Conservation (phyloP, 345 rosid species). For the Microthlaspi erraticum region DNA sequence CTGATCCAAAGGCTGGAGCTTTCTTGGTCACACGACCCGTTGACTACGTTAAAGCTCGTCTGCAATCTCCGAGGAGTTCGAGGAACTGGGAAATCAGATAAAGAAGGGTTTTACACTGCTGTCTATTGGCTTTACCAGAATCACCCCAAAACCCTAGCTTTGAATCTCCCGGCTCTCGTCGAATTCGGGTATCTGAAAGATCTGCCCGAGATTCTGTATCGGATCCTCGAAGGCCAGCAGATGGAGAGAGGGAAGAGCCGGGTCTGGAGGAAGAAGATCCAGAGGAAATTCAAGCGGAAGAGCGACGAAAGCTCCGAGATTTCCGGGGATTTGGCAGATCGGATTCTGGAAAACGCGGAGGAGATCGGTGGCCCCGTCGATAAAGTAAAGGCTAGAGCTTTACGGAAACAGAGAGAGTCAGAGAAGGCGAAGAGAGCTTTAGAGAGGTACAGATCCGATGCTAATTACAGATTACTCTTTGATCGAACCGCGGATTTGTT, state of each 20-base stretch:
- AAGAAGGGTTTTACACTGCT: conserved; percentile 64
- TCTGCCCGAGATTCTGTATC: conserved; percentile 66
- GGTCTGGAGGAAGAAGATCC: conserved; percentile 27
- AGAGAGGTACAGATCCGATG: conserved; percentile 37
- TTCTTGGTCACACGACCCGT: conserved; percentile 61
- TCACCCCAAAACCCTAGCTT: conserved; percentile 70
- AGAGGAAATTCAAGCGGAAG: conserved; percentile 46
- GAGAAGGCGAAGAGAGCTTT: conserved; percentile 40
- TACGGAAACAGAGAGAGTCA: conserved; percentile 39
- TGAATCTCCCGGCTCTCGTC: conserved; percentile 47
- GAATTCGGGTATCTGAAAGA: conserved; percentile 70
- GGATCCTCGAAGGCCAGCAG: conserved; percentile 57
- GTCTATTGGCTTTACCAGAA: conserved; percentile 59
- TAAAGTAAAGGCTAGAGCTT: conserved; percentile 33
- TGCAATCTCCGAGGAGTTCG: conserved; percentile 72
- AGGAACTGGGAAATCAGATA: conserved; percentile 71
- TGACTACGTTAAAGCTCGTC: conserved; percentile 61
- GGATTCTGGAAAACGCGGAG: conserved; percentile 50
- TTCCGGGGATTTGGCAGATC: conserved; percentile 37
- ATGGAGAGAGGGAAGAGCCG: conserved; percentile 33
- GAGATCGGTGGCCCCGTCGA: conserved; percentile 24
- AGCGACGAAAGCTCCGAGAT: conserved; percentile 28
- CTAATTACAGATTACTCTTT: conserved; percentile 31
- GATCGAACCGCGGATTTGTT: conserved; percentile 37
- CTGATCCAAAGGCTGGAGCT: conserved; percentile 39